These are phyloP conservation scores for Colletotrichum sp. DNA, from an alignment of 2,329 filamentous ascomycete species.

Conservation along the genomic window DNA sequence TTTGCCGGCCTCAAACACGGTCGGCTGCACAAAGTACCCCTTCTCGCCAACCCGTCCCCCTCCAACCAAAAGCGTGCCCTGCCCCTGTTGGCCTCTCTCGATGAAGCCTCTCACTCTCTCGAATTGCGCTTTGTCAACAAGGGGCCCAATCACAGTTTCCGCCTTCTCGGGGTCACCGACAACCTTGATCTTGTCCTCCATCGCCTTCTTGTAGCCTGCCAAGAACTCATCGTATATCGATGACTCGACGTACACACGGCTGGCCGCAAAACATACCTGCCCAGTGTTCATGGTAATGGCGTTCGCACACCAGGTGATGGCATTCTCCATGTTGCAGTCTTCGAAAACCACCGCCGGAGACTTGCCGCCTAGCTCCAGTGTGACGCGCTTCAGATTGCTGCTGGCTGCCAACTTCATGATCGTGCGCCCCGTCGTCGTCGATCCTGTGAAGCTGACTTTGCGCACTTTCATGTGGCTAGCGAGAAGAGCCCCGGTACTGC, in stretches of 20 bases:
- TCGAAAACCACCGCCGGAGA: conserved; percentile 69
- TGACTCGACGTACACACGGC: conserved; percentile 71
- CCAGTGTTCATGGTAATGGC: conserved; percentile 73
- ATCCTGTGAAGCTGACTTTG: conserved; percentile 76
- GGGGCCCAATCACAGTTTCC: conserved; percentile 63
- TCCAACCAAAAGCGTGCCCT: conserved; percentile 42
- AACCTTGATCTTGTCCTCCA: conserved; percentile 59
- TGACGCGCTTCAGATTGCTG: conserved; percentile 72
- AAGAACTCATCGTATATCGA: conserved; percentile 66
- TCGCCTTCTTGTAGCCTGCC: conserved; percentile 61
- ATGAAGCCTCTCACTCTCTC: conserved; percentile 50
- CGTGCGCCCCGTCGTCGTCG: conserved; percentile 68
- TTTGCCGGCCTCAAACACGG: conserved; percentile 48
- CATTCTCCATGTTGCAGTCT: conserved; percentile 68
- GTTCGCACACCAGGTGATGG: conserved; percentile 45
- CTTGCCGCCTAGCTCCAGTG: conserved; percentile 76
- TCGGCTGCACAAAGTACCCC: conserved; percentile 50
- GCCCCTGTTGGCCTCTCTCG: conserved; percentile 39
- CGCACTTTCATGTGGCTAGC: conserved; percentile 32
- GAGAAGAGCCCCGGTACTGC: conserved; percentile 32
- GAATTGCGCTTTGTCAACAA: conserved; percentile 54
- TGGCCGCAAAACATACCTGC: conserved; percentile 78
- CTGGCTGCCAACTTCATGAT: conserved; percentile 67
- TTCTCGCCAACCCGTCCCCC: conserved; percentile 41
- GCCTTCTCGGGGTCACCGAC: conserved; percentile 66